Base-by-base conservation (phyloP, 345 rosid genomes). In the Gossypium arboreum region DNA sequence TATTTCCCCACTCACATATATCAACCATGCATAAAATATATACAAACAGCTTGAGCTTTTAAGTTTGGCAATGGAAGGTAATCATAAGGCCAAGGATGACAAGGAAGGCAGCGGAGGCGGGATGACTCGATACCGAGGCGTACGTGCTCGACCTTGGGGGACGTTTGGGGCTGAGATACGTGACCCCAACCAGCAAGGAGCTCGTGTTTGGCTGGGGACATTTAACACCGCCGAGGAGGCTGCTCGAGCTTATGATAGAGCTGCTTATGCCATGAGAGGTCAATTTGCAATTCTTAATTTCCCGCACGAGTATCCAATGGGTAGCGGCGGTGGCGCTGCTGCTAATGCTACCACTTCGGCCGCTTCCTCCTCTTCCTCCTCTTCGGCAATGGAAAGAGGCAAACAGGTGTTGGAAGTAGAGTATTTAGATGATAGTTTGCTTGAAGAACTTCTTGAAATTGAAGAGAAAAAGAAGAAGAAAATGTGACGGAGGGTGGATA, bases 121-220 rank as follows among this genome's bases (percentile, higher is more conserved):
- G 39, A 22, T 55, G 68, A 85, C 81, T 20, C 78, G 77, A 75
- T 91, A 89, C 81, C 80, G 98, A 0, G 98, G 98, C 5, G 94
- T 94, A n/a, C 56, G 98, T 22, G 74, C 80, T 77, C 82, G 98
- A 76, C 98, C 98, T 0, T 94, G 98, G 98, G 98, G 97, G 6
- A 94, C 90, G 82, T 94, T 84, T 9, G 98, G 97, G 0, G 95
- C 97, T 1, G 98, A 94, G 92, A 94, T 94, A 72, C 87, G 97
- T 0, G 97, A 94, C 78, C 90, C 96, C 0, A 83, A 84, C 7
- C 79, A 87, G 51, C 95, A 85, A 0, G 95, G 98, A 1, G 91
- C 88, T 13, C 85, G 98, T 11, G 79, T 94, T 34, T 94, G 98
- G 98, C 89, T 94, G 0, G 98, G 98, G 20, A 94, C 98, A 2